Base-by-base conservation (phyloP, 768 basidiomycete species). In the Lyophyllum semitale region DNA sequence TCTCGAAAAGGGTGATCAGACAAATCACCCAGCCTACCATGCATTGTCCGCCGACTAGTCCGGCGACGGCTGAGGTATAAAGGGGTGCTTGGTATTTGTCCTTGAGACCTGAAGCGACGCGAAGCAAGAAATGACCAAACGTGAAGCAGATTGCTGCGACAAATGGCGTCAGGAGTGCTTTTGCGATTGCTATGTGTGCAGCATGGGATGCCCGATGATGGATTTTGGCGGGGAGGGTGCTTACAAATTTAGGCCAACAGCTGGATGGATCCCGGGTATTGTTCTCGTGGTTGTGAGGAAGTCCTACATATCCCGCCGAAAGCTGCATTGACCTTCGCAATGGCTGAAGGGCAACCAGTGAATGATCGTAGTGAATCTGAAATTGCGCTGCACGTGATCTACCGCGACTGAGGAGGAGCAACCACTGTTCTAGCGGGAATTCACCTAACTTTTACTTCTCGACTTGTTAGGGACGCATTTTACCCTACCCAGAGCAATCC, bases 1-100 rank as follows among this genome's bases (percentile, higher is more conserved):
- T 40, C 22, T 54, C 53, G 22, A 48, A 18, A 11, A 46, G 22
- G 4, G 45, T 20, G 8, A 45, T 35, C 3, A 54, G 13, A 27
- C 38, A 27, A n/a, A 54, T 54, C 9, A 54, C 53, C 45, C 25
- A 54, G 15, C 53, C 53, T 3, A 53, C 13, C 32, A 53, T 25
- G 23, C 52, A 53, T n/a, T 53, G 52, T 7, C 53, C 53, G 13
- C 53, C 53, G 15, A 54, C 9, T 15, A 47, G 33, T 12, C 44
- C 53, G 22, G 53, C 45, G 26, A 54, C 20, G 2, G 40, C 23
- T 5, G 53, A 54, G 13, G 27, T 45, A 8, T 47, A 30, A 4
- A 54, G 37, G 9, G 53, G 46, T 15, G 53, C 45, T 47, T 45
- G 32, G 41, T 40, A 54, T 26, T 35, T 27, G 17, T 37, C 32